Conservation (phyloP, 2,329 filamentous ascomycete genomes). For the Emmonsiellopsis sp. region DNA sequence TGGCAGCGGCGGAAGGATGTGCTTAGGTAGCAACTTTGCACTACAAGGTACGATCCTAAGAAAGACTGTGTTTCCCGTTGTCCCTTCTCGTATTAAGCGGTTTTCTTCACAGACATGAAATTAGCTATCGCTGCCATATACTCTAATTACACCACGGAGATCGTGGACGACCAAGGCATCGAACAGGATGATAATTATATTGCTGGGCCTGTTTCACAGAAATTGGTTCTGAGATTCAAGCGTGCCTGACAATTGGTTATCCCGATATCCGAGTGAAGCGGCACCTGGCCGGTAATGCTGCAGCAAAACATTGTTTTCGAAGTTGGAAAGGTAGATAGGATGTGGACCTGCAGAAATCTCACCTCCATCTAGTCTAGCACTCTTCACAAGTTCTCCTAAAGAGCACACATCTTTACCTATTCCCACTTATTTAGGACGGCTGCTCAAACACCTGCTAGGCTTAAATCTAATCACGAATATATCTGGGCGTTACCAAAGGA, state of each 20-base stretch:
- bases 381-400: no score
- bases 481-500: no score
- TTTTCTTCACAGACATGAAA: conserved; percentile 51
- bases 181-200: conserved; percentile 50
- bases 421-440: no score
- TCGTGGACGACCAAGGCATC: conserved; percentile 51
- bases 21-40: conserved; percentile 38
- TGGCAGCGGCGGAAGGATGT: conserved; percentile 39
- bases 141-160: conserved; percentile 47
- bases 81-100: neutral
- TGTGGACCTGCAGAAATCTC: neutral
- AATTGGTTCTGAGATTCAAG: conserved; percentile 19
- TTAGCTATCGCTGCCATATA: conserved; percentile 58
- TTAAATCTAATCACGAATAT: no score
- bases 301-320: neutral
- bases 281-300: neutral
- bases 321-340: neutral
- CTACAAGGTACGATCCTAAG: conserved; percentile 28
- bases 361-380: no score
- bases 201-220: conserved; percentile 19
- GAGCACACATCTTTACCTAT: no score
- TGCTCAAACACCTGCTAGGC: no score
- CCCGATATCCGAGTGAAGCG: neutral
- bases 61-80: neutral
- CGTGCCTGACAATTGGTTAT: neutral